A percentile compares a stretch with the other conserved stretches of the same genome.
Conservation (phyloP, 129 eudicot genomes). For the Chrysanthemum makinoi region DNA sequence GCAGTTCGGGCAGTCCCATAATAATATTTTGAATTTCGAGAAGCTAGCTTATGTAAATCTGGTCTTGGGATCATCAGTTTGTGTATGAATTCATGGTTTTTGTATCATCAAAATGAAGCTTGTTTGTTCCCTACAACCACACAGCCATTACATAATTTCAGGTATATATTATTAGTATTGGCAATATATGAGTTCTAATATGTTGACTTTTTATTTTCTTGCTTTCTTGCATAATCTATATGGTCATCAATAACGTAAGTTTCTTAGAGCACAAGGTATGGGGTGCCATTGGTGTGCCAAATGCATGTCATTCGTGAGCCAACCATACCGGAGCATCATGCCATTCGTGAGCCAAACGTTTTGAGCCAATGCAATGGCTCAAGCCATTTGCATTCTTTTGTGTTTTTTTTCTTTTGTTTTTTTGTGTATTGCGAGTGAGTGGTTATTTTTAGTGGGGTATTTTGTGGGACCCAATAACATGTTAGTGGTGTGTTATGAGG, state of each 20-base stretch:
- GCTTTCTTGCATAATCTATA: conserved; percentile 9
- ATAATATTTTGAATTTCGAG: conserved; percentile 27
- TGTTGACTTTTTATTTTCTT: conserved; percentile 31
- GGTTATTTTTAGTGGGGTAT: too few relatives aligned
- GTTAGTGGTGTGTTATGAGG: too few relatives aligned
- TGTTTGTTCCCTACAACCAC: conserved; percentile 63
- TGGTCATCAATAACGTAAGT: conserved; percentile 18
- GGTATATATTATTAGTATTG: conserved; percentile 29
- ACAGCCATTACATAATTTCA: conserved; percentile 57
- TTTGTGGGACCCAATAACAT: too few relatives aligned
- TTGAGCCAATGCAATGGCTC: too few relatives aligned
- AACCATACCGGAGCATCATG: too few relatives aligned
- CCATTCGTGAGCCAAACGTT: too few relatives aligned
- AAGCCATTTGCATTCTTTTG: too few relatives aligned
- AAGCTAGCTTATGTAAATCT: conserved; percentile 1
- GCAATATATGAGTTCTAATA: conserved; percentile 1
- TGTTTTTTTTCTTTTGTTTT: too few relatives aligned
- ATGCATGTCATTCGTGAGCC: too few relatives aligned
- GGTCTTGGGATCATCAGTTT: conserved; percentile 51
- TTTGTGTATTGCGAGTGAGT: too few relatives aligned
- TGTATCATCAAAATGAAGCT: conserved; percentile 40
- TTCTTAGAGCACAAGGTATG: too few relatives aligned
- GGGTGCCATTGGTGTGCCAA: too few relatives aligned
- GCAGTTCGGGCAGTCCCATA: conserved; percentile 34
- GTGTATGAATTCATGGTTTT: conserved; percentile 31